Evolutionary conservation across 129 eudicot species (phyloP), one percentile per base, ranked within the genome.

Genomic region (Ambrosia artemisiifolia): DNA sequence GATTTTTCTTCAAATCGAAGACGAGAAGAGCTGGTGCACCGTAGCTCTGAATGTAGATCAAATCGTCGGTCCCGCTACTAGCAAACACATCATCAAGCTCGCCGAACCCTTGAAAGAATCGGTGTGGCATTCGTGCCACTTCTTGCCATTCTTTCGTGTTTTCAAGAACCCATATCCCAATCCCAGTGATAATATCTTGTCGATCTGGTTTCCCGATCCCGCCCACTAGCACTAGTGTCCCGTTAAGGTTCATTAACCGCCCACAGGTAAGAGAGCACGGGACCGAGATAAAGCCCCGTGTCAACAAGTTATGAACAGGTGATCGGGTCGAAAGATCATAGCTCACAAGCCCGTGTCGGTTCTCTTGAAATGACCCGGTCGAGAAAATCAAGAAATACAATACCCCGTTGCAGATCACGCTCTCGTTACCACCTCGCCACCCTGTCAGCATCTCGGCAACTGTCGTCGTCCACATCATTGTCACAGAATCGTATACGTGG

Each of bases 181-280:
- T 95, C 12, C 99, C 99, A 14, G 88, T 95, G 28, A 95, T 88
- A 5, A 95, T 84, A 67, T 85, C 99, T 6, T 84, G 87, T 11
- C 99, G 85, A 35, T 95, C 99, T n/a, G 75, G 91, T 70, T 91
- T 95, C 67, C 97, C 92, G 5, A 95, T 86, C n/a, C 99, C 99
- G 7, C 99, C 99, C 57, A 95, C 99, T 96, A 95, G 88, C 7
- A 85, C 85, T 66, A 95, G 71, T 36, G 78, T 80, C 42, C 88
- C 97, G 69, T 86, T 88, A 28, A 95, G 81, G 73, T 91, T 95
- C 99, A 95, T 95, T 78, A 95, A 67, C 7, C 99, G 88, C 12
- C 99, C 99, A 36, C 99, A 95, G 0, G 99, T 95, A 14, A 95
- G 91, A n/a, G 97, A 77, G 51, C 97, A 95, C 0, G 99, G 99